These are phyloP conservation scores for Pseudoneurospora amorphoporcata DNA, from an alignment of 495 filamentous ascomycete species.

Conservation along the genomic window DNA sequence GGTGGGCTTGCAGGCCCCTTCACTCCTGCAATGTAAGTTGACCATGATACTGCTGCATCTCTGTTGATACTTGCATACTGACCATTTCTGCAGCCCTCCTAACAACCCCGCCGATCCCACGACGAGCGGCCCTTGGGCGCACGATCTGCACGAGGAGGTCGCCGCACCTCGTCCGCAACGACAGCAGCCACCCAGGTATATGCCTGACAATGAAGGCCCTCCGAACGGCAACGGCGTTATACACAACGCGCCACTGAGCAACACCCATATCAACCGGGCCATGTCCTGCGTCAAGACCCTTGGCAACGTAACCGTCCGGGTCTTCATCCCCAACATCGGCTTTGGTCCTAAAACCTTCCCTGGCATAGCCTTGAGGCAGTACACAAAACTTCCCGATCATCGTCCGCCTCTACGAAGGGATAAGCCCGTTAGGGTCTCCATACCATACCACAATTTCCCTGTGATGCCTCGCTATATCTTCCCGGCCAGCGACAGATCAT, in stretches of 20 bases:
- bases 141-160: slow-evolving; percentile 89
- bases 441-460: slow-evolving; percentile 51
- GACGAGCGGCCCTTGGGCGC: slow-evolving; percentile 71
- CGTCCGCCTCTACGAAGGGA: slow-evolving; percentile 89
- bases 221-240: slow-evolving; percentile 38
- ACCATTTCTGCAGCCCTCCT: slow-evolving; percentile 32
- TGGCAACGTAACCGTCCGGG: slow-evolving; percentile 74
- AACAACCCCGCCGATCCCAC: slow-evolving; percentile 42
- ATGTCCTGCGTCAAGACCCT: slow-evolving; percentile 49
- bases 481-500: slow-evolving; percentile 78
- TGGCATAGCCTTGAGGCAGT: slow-evolving; percentile 66
- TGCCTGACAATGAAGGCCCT: slow-evolving; percentile 29
- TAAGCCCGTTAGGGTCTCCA: slow-evolving; percentile 89
- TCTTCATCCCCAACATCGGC: slow-evolving; percentile 63
- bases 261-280: slow-evolving; percentile 45
- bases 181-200: slow-evolving; percentile 23
- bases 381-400: slow-evolving; percentile 90
- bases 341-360: slow-evolving; percentile 57
- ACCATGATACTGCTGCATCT: neutral
- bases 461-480: slow-evolving; percentile 76
- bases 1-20: slow-evolving; percentile 43
- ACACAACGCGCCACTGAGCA: slow-evolving; percentile 30
- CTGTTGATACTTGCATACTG: slow-evolving; percentile 14
- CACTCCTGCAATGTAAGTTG: slow-evolving; percentile 47
- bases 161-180: slow-evolving; percentile 33